Evolutionary conservation across 2,329 filamentous ascomycete species (phyloP), one percentile per base, ranked within the genome.

Genomic region (Lasiodiplodia hormozganensis): DNA sequence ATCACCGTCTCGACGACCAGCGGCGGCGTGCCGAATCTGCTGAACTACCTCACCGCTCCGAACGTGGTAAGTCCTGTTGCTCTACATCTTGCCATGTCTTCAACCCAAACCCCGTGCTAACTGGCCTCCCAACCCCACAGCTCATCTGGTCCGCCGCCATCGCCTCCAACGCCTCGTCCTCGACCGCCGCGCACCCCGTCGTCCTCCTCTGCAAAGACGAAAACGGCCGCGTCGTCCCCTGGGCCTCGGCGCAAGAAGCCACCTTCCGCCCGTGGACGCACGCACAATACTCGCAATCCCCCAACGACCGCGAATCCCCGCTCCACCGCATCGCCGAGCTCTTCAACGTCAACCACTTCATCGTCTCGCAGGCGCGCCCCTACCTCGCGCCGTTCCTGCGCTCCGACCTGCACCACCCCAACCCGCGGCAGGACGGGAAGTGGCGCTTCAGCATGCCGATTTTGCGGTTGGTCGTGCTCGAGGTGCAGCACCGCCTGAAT

Each of bases 271-370:
- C 91, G 53, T 92, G 89, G 86, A 89, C 89, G 5, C 85, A 88
- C 69, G 64, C 71, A 14, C 58, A 21, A 23, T 62, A 62, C 56
- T 34, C 66, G 23, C 76, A 78, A 8, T 47, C 36, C 87, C 86
- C 7, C 89, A 91, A 85, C 52, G 89, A 92, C 70, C 88, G 88
- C 52, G 89, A 89, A 71, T 89, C 87, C 0, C 89, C 89, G 0
- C 85, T 96, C 1, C 85, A 88, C 66, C 88, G 92, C 49, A 89
- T 96, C 36, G 88, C 91, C 7, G 91, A 95, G 80, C 87, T 95
- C 12, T 96, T 96, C 85, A 96, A 96, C 77, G 92, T 96, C 65
- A 96, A 97, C 76, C 94, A 97, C 82, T 97, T 96, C 81, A 93
- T 98, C 71, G 89, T 98, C 72, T 96, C 92, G 72, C 95, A 97